These are phyloP conservation scores for Chamaecrista fasciculata DNA, from an alignment of 306 rosid species.

Conservation along the genomic window DNA sequence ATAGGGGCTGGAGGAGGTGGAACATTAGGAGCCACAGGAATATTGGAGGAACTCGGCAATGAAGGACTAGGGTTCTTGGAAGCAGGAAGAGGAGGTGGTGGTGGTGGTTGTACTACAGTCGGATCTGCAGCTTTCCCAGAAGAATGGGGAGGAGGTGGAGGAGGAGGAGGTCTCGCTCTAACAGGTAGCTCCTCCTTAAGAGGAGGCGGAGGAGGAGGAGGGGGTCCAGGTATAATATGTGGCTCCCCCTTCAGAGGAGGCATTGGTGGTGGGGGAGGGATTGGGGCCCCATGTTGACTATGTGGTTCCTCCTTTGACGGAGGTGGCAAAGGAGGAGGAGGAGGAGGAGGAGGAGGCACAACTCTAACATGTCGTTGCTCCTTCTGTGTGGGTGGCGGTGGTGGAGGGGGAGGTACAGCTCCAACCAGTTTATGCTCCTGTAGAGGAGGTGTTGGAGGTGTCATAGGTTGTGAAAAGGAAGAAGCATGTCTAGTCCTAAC, in stretches of 20 bases:
- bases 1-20: constrained; percentile 74
- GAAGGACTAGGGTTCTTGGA: constrained; percentile 30
- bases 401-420: constrained; percentile 18
- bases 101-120: constrained; percentile 24
- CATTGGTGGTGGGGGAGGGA: constrained; percentile 30
- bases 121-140: constrained; percentile 31
- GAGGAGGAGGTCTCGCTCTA: constrained; percentile 31
- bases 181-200: constrained; percentile 24
- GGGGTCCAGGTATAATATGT: constrained; percentile 27
- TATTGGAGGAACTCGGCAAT: constrained; percentile 28
- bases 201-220: constrained; percentile 50
- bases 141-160: constrained; percentile 37
- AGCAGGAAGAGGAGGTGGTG: constrained; percentile 39
- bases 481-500: constrained; percentile 32
- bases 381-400: constrained; percentile 29
- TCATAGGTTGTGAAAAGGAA: constrained; percentile 34
- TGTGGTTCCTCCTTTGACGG: constrained; percentile 29
- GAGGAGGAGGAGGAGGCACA: neutral
- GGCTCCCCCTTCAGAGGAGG: constrained; percentile 33
- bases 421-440: constrained; percentile 15
- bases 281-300: constrained; percentile 31
- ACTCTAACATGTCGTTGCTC: neutral
- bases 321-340: constrained; percentile 2
- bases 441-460: constrained; percentile 28
- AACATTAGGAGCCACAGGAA: constrained; percentile 39